Evolutionary conservation across 164 flowering plant genomes (phyloP).

Genomic region (Magnolia kwangsiensis): DNA sequence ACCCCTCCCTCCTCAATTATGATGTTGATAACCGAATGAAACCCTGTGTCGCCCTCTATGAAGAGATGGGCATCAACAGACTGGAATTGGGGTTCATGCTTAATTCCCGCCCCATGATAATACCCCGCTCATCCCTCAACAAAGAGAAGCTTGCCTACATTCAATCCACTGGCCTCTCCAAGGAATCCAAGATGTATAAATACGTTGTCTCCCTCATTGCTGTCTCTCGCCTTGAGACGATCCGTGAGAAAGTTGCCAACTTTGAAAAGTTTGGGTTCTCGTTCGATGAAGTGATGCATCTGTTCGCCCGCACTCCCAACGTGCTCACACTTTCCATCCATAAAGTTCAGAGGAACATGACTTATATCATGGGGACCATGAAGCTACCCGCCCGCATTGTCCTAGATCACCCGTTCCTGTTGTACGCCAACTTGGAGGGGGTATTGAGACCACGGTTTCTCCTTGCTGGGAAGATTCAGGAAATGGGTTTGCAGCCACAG

Average conservation of each 20-base stretch:
- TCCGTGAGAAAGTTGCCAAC: constrained; percentile 45
- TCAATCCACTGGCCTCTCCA: constrained; percentile 34
- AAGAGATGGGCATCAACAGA: constrained; percentile 37
- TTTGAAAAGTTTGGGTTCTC: constrained; percentile 58
- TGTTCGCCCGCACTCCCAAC: constrained; percentile 43
- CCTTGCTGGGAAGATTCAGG: constrained; percentile 41
- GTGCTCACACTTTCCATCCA: constrained; percentile 53
- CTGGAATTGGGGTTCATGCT: constrained; percentile 40
- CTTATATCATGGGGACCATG: constrained; percentile 45
- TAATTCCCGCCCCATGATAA: constrained; percentile 50
- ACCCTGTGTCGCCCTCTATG: constrained; percentile 44
- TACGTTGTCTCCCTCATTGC: constrained; percentile 53
- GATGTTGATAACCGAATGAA: constrained; percentile 34
- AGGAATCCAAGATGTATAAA: constrained; percentile 52
- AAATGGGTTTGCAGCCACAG: constrained; percentile 41
- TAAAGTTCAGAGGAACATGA: constrained; percentile 70
- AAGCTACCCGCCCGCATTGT: constrained; percentile 43
- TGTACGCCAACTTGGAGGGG: constrained; percentile 42
- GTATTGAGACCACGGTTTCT: constrained; percentile 47
- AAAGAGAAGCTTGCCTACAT: constrained; percentile 54
- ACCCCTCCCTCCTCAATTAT: constrained; percentile 60
- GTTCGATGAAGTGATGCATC: constrained; percentile 44
- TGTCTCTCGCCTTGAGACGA: constrained; percentile 54
- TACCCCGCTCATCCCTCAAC: constrained; percentile 42
- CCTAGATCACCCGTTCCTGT: constrained; percentile 36